Evolutionary conservation across 1,139 yeast genomes (phyloP).

Genomic region (Candida dubliniensis): DNA sequence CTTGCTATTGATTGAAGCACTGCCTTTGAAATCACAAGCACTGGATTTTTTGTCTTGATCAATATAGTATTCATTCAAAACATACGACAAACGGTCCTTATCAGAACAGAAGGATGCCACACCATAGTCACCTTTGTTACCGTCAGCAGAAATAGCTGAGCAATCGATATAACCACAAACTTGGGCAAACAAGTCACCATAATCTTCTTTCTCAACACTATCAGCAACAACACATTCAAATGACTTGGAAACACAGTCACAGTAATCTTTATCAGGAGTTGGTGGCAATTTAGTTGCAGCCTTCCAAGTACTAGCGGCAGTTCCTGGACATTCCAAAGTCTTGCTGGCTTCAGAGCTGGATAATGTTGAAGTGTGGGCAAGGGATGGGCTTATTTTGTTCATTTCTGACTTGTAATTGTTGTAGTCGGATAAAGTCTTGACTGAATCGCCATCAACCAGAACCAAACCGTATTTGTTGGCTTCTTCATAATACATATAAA

Average conservation of each 20-base stretch:
- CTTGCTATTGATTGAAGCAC: conserved; percentile 45
- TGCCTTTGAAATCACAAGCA: conserved; percentile 71
- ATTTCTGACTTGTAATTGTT: conserved; percentile 57
- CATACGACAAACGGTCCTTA: conserved; percentile 62
- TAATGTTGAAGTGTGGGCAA: conserved; percentile 27
- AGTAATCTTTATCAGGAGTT: conserved; percentile 60
- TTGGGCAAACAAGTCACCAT: conserved; percentile 52
- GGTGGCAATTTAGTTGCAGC: conserved; percentile 64
- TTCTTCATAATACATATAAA: conserved; percentile 86
- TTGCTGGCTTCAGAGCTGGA: conserved; percentile 22
- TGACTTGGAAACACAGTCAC: conserved; percentile 55
- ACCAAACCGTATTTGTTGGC: conserved; percentile 81
- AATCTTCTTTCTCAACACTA: conserved; percentile 46
- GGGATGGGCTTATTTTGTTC: conserved; percentile 48
- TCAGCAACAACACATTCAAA: conserved; percentile 51
- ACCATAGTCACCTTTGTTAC: conserved; percentile 62
- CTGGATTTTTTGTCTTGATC: conserved; percentile 40
- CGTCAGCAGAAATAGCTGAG: conserved; percentile 58
- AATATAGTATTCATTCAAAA: conserved; percentile 59
- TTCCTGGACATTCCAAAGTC: conserved; percentile 51
- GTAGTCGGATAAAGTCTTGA: conserved; percentile 49
- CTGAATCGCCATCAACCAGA: conserved; percentile 41
- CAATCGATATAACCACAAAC: conserved; percentile 53
- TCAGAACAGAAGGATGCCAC: conserved; percentile 59
- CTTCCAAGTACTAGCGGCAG: conserved; percentile 48